These are phyloP conservation scores for Trichoderma koningii DNA, from an alignment of 2,329 filamentous ascomycete species.

Conservation along the genomic window DNA sequence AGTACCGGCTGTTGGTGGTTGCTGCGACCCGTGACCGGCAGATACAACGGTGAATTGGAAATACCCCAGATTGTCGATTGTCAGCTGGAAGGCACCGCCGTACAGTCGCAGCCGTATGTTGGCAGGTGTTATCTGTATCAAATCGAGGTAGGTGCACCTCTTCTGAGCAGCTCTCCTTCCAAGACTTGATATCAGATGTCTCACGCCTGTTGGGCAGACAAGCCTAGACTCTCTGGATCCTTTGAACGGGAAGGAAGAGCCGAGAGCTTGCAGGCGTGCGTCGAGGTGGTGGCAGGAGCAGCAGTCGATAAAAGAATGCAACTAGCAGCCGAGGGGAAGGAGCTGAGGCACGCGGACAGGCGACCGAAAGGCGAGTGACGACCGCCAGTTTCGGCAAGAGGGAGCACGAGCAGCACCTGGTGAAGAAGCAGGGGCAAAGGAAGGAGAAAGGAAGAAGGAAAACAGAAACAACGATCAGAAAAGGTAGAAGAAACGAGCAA, in stretches of 20 bases:
- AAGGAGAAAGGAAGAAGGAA: neutral
- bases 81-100: neutral
- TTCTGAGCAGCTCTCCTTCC: too few relatives aligned
- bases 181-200: too few relatives aligned
- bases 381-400: conserved; percentile 16
- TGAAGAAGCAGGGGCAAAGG: neutral
- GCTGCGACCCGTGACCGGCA: conserved; percentile 13
- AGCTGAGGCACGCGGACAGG: conserved; percentile 15
- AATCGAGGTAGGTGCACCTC: conserved; percentile 7
- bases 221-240: neutral
- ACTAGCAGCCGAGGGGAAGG: conserved; percentile 1
- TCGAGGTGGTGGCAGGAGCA: conserved; percentile 4
- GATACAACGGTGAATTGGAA: neutral
- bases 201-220: too few relatives aligned
- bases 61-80: conserved; percentile 20
- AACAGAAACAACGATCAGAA: neutral
- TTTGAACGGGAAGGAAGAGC: conserved; percentile 2
- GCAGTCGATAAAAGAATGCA: conserved; percentile 7
- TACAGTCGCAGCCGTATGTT: neutral
- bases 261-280: conserved; percentile 1
- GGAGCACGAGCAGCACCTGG: conserved; percentile 1
- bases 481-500: neutral
- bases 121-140: neutral
- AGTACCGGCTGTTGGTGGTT: conserved; percentile 2
- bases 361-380: conserved; percentile 2